Evolutionary conservation across 2,329 filamentous ascomycete genomes (phyloP), one percentile per base, ranked within the genome.

Genomic region (Sporothrix inflata): DNA sequence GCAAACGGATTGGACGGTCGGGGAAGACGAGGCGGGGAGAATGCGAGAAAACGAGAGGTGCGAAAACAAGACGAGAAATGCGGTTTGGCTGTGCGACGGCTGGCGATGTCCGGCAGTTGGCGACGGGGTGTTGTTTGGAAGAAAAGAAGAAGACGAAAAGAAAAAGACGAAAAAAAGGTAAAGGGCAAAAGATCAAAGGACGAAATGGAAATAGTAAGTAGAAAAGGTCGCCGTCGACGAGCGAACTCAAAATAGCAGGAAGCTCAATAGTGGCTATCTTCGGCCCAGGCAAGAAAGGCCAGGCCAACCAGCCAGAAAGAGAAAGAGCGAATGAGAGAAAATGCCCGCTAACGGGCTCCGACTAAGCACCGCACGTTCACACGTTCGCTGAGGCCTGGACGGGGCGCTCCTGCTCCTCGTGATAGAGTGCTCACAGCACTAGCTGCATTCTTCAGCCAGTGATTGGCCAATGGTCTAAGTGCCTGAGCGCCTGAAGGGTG

Each of bases 341-440:
- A 49, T 16, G 21, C 63, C 61, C 63, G 63, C 61, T 65, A 47
- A 30, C 2, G 21, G 27, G 61, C 40, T 30, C 61, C 40, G 61
- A 65, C 61, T 65, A 65, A 65, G 38, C 61, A 65, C 40, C 38
- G 61, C 24, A 34, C 7, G 24, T 34, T 34, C 5, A 9, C 53
- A 34, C 24, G 53, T 14, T 8, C 11, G 24, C 14, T 19, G 12
- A 34, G 27, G 53, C 24, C 53, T 24, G 47, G n/a, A 34, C 27
- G 16, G 53, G 53, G n/a, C n/a, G n/a, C n/a, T n/a, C n/a, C n/a
- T n/a, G n/a, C n/a, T 27, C 30, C 38, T 42, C 57, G 38, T 42
- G 57, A 42, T 63, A 69, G 24, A 69, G 66, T 55, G 66, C 66
- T 67, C 66, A 55, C 66, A 55, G 47, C 30, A 16, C 47, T 53